Evolutionary conservation across 1,284 basidiomycete species (phyloP).

Genomic region (Cutaneotrichosporon mucoides): DNA sequence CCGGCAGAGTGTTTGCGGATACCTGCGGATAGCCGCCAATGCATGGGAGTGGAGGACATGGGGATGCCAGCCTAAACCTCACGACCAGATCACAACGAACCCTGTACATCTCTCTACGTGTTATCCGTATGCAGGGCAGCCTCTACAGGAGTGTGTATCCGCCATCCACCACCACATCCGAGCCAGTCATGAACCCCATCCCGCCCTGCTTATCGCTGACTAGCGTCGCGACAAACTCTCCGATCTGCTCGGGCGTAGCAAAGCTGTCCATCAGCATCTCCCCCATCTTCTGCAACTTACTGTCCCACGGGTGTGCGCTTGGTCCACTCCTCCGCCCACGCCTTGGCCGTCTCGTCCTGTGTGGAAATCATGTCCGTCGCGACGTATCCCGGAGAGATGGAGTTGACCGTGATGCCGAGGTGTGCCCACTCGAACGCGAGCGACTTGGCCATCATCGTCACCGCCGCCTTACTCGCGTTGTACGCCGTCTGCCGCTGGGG

Average conservation of each 20-base stretch:
- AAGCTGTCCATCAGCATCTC: constrained; percentile 19
- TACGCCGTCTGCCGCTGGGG: constrained; percentile 48
- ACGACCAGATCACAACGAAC: not conserved
- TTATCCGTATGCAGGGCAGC: not conserved
- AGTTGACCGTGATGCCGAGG: constrained; percentile 44
- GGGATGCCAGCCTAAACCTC: too few species aligned
- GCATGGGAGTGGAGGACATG: too few species aligned
- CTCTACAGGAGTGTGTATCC: constrained; percentile 23
- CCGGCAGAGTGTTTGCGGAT: too few species aligned
- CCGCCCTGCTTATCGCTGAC: constrained; percentile 29
- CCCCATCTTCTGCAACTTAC: too few species aligned
- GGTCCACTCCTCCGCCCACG: constrained; percentile 38
- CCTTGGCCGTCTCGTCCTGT: constrained; percentile 24
- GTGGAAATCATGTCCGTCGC: constrained; percentile 48
- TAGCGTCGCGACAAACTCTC: constrained; percentile 39
- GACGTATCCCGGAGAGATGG: constrained; percentile 48
- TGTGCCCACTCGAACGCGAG: constrained; percentile 48
- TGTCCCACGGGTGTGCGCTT: constrained; percentile 36
- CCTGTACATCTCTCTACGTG: too few species aligned
- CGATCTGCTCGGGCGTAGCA: constrained; percentile 40
- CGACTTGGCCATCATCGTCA: constrained; percentile 44
- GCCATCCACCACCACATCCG: constrained; percentile 47
- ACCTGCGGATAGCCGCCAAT: too few species aligned
- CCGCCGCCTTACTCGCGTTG: constrained; percentile 45
- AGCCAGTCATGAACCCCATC: constrained; percentile 43